Evolutionary conservation across 2,329 filamentous ascomycete species (phyloP), one percentile per base, ranked within the genome.

Genomic region (Hawksworthiomyces lignivorus): DNA sequence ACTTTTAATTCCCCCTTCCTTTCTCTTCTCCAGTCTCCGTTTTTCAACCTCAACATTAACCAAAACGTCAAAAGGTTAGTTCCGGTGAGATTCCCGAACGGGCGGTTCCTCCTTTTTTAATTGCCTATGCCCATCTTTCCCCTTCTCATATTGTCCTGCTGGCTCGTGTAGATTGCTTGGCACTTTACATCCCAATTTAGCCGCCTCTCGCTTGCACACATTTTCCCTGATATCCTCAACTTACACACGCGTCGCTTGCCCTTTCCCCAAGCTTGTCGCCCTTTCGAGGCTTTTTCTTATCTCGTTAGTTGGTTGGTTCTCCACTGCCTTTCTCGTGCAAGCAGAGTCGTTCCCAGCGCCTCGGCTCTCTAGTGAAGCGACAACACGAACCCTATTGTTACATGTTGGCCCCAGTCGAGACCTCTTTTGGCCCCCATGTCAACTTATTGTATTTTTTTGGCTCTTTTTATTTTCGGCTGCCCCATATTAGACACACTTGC

Each of bases 41-140:
- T 31, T 42, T 26, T 38, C 19, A 29, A 36, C 39, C 28, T 30
- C 30, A 32, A 33, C 28, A 33, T 27, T 33, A 42, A 42, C 30
- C 39, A 20, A 24, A 27, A 28, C 24, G 39, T 31, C 39, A 7
- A 39, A 21, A 37, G 29, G 27, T 20, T 28, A 41, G 35, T 27
- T 38, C 38, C 34, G 39, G 43, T 32, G 18, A 26, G 38, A 24
- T 26, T 41, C 34, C 43, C 39, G 29, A 45, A 39, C 29, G 20
- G 39, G 39, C 39, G 34, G 43, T 27, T 12, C 19, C 27, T 39
- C 10, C 17, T 26, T 19, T 15, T 31, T 32, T 22, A 11, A 18
- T 14, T 38, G 22, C n/a, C 11, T 32, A 8, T 39, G 14, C 17
- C 24, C 19, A 14, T 12, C 19, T 17, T 22, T 24, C 31, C 14